phyloP scores from a whole-genome alignment of 345 rosid species.

The Camelina laxa region DNA sequence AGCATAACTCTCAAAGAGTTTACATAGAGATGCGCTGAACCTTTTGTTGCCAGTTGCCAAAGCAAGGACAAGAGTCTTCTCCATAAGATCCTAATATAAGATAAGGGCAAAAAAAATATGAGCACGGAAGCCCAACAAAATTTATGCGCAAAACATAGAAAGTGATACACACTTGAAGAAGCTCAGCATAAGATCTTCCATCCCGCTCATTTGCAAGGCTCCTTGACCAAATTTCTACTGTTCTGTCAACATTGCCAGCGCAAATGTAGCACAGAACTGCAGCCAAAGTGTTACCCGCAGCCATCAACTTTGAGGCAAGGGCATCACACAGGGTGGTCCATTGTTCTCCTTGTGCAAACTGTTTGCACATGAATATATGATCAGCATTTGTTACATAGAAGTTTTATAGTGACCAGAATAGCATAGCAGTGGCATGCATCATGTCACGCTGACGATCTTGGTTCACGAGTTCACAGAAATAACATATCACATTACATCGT shows the following conservation, averaged over 20 bases:
- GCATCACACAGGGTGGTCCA: slow-evolving; percentile 83
- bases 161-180: slow-evolving; percentile 75
- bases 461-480: not conserved
- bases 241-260: slow-evolving; percentile 95
- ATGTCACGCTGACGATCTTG: slow-evolving; percentile 16
- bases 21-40: slow-evolving; percentile 89
- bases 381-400: slow-evolving; percentile 19
- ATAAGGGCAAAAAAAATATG: slow-evolving; percentile 30
- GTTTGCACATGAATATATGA: slow-evolving; percentile 45
- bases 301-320: slow-evolving; percentile 84
- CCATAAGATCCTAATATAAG: slow-evolving; percentile 89
- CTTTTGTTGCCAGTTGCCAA: slow-evolving; percentile 92
- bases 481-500: slow-evolving; percentile 8
- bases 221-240: slow-evolving; percentile 99
- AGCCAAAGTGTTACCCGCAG: slow-evolving; percentile 75
- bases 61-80: slow-evolving; percentile 95
- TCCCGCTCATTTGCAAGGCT: slow-evolving; percentile 66
- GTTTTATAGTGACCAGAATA: slow-evolving; percentile 17
- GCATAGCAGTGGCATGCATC: slow-evolving; percentile 15
- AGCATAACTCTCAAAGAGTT: slow-evolving; percentile 95
- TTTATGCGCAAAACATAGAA: slow-evolving; percentile 26
- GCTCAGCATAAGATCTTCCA: slow-evolving; percentile 84
- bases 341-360: slow-evolving; percentile 93
- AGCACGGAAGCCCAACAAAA: slow-evolving; percentile 21
- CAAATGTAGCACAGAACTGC: slow-evolving; percentile 97